Base-by-base conservation (phyloP, 768 basidiomycete species). In the Neoboletus subvelutipes region DNA sequence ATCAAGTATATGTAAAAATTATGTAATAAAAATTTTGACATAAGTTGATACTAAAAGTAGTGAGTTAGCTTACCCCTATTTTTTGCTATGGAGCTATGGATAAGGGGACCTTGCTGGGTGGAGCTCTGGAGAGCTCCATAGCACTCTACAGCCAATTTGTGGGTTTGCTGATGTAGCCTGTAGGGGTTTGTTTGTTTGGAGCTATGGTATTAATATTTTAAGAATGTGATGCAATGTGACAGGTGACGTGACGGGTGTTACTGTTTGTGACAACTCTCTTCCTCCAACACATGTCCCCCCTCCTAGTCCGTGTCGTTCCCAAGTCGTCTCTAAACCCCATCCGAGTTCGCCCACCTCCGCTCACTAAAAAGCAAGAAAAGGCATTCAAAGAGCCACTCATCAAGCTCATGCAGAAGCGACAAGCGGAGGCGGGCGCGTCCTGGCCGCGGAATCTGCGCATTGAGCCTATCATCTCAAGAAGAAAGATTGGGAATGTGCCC, bases 401-500 rank as follows among this genome's bases (percentile, higher is more conserved):
- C 53, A 74, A 77, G 57, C 61, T 73, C 18, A 75, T 83, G 41
- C 68, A 72, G 54, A 70, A 75, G 53, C 74, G 73, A 29, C 74
- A 79, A 63, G 61, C 66, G 24, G 71, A 71, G 29, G 68, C 74
- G 0, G 78, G 77, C 4, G 66, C 65, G 11, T 60, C 61, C n/a
- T 83, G 76, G 71, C 82, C 82, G 3, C 58, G 67, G 28, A 83
- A 83, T 52, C 70, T 83, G 45, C 78, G 82, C 37, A 76, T 83
- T 40, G 81, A 83, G 62, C 76, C 79, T 2, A 57, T 76, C 42
- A 60, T 80, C 46, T 71, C 70, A 37, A 76, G 70, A 63, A 69
- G 67, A 41, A 71, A 67, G 18, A 77, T 80, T 47, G 71, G 71
- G 39, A 73, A 75, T 24, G 74, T 79, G 0, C 74, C 73, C 20